These are phyloP conservation scores for Tetracladium setigerum DNA, from an alignment of 495 filamentous ascomycete genomes.

Conservation along the genomic window DNA sequence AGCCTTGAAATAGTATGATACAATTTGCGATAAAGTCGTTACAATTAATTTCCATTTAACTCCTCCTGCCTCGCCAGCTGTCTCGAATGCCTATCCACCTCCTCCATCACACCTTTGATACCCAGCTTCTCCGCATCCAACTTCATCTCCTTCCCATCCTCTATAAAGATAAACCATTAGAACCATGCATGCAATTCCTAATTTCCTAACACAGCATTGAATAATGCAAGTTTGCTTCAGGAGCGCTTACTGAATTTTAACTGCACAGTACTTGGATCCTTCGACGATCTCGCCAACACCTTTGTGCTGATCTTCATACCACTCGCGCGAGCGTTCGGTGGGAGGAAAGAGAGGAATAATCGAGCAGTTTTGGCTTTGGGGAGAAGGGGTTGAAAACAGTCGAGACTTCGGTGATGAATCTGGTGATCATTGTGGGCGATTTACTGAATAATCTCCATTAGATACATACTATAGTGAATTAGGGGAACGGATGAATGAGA, in stretches of 20 bases:
- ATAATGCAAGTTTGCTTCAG: background rate
- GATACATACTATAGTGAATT: too few species aligned
- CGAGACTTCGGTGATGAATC: conserved; percentile 74
- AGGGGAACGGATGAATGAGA: too few species aligned
- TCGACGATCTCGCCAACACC: conserved; percentile 60
- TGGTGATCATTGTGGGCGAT: conserved; percentile 66
- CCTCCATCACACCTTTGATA: conserved; percentile 80
- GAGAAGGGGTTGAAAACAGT: conserved; percentile 92
- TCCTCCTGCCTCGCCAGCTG: conserved; percentile 73
- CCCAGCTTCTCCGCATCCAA: conserved; percentile 66
- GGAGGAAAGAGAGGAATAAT: conserved; percentile 80
- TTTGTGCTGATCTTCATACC: conserved; percentile 73
- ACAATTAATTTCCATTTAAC: conserved; percentile 43
- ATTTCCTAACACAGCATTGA: background rate
- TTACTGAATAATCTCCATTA: too few species aligned
- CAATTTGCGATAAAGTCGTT: background rate
- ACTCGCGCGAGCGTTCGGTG: conserved; percentile 59
- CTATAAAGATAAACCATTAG: conserved; percentile 30
- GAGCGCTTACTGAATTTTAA: conserved; percentile 75
- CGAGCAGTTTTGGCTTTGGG: conserved; percentile 68
- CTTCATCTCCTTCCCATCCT: conserved; percentile 75
- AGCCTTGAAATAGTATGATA: background rate
- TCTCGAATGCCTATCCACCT: conserved; percentile 85
- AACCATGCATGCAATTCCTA: background rate
- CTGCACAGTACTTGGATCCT: conserved; percentile 51